Percentiles rank a stretch among this genome's conserved stretches.
phyloP scores from a whole-genome alignment of 208 protist species.

The Trypanosoma congolense region DNA sequence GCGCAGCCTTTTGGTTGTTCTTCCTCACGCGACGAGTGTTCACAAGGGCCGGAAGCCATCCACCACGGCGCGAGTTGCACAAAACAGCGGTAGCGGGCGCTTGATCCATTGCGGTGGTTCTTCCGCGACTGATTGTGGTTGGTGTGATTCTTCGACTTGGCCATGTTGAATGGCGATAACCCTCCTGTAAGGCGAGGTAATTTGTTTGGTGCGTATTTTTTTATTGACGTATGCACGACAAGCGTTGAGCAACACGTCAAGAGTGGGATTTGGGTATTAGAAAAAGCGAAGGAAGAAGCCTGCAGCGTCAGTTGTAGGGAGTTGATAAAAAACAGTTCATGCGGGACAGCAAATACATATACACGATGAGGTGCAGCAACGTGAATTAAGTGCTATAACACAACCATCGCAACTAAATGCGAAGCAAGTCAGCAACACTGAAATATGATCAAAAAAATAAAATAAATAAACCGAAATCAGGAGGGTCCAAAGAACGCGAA shows the following conservation, averaged over 20 bases:
- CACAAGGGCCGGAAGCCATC: constrained; percentile 72
- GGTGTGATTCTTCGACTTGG: constrained; percentile 93
- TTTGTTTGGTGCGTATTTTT: not conserved
- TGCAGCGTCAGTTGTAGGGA: no score
- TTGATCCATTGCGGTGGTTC: constrained; percentile 91
- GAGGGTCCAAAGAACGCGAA: not conserved
- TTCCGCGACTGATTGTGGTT: constrained; percentile 92
- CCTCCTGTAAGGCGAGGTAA: not conserved
- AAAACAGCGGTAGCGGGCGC: constrained; percentile 1
- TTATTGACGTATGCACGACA: not conserved
- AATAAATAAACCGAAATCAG: no score
- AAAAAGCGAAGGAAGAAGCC: no score
- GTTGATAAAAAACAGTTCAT: no score
- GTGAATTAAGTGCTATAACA: no score
- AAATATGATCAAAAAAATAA: no score
- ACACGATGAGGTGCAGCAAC: not conserved
- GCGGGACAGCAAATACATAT: not conserved
- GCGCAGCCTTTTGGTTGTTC: constrained; percentile 81
- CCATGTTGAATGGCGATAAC: constrained; percentile 48
- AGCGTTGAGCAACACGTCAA: no score
- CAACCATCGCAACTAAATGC: no score
- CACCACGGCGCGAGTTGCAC: constrained; percentile 77
- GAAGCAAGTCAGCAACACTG: no score
- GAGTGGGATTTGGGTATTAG: no score
- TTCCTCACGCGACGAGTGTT: constrained; percentile 84